Evolutionary conservation across 202 grass and related monocot genomes (phyloP), one percentile per base, ranked within the genome.

Genomic region (Saccharum hybrid): DNA sequence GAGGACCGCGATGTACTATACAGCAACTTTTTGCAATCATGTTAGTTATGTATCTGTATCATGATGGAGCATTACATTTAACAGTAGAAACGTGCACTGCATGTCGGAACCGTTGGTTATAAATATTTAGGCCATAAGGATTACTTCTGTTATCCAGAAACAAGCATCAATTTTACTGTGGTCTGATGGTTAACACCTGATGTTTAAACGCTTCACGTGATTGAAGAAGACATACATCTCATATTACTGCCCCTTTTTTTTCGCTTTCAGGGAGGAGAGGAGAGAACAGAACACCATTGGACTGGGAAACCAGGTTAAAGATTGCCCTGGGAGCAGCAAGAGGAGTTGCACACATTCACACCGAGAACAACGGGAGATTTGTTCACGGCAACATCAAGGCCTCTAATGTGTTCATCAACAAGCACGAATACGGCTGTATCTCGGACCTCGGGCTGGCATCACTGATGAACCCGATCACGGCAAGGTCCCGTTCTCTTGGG

Each of bases 341-440:
- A 89, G 93, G 93, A 64, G 81, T 93, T 14, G 65, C 88, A 15
- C 71, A 82, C 60, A 83, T 96, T 59, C 93, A 96, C 74, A 83
- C 74, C 0, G 81, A 89, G n/a, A n/a, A n/a, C n/a, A n/a, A n/a
- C n/a, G 93, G 93, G 33, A 94, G 89, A 84, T 88, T 93, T 74
- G 88, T 96, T 38, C 93, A 96, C 1, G 93, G 93, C 72, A 93
- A 96, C 76, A 87, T 96, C 70, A 96, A 96, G 74, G 82, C 93
- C 21, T 93, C 93, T 16, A 96, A 96, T 33, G 82, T 93, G 21
- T 93, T 96, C 82, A 38, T 93, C 13, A 96, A 87, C 78, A 85
- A 18, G 67, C 80, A 91, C 6, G 78, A 72, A 22, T 87, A 89
- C 36, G 93, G 93, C 67, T 93, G 86, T 21, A 80, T 96, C 70